These are phyloP conservation scores for Penicillium cataractarum DNA, from an alignment of 495 filamentous ascomycete species.

Conservation along the genomic window DNA sequence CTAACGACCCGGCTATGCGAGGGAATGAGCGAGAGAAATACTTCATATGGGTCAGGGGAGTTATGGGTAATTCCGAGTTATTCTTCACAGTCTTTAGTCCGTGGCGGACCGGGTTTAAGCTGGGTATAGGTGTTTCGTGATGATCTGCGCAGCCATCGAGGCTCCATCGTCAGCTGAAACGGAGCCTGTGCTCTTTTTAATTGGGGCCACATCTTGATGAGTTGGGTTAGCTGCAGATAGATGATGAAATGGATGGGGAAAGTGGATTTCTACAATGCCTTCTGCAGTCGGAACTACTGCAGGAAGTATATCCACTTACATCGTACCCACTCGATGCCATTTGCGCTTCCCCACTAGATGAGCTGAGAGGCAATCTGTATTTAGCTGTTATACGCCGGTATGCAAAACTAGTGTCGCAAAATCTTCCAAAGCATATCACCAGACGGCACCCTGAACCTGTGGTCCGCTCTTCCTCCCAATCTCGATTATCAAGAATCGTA, in stretches of 20 bases:
- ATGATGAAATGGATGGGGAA: slow-evolving; percentile 22
- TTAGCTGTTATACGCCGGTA: background rate
- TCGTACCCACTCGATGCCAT: background rate
- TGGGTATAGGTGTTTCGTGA: background rate
- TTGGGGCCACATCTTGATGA: background rate
- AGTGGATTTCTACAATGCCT: slow-evolving; percentile 14
- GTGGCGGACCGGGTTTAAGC: background rate
- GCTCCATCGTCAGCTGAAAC: background rate
- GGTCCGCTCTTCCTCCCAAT: no score
- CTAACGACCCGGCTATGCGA: background rate
- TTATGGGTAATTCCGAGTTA: background rate
- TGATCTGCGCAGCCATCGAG: slow-evolving; percentile 17
- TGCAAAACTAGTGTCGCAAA: no score
- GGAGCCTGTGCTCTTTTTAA: slow-evolving; percentile 9
- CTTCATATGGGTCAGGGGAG: background rate
- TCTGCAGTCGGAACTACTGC: slow-evolving; percentile 11
- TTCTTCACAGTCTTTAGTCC: background rate
- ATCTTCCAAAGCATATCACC: background rate
- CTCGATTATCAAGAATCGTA: no score
- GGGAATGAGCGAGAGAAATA: background rate
- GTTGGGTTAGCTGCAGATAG: slow-evolving; percentile 21
- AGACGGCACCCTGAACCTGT: background rate
- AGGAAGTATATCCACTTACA: background rate
- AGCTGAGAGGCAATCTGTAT: background rate
- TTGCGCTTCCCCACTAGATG: background rate